Evolutionary conservation across 2,329 filamentous ascomycete species (phyloP).

Genomic region (Venturiaceae sp.): DNA sequence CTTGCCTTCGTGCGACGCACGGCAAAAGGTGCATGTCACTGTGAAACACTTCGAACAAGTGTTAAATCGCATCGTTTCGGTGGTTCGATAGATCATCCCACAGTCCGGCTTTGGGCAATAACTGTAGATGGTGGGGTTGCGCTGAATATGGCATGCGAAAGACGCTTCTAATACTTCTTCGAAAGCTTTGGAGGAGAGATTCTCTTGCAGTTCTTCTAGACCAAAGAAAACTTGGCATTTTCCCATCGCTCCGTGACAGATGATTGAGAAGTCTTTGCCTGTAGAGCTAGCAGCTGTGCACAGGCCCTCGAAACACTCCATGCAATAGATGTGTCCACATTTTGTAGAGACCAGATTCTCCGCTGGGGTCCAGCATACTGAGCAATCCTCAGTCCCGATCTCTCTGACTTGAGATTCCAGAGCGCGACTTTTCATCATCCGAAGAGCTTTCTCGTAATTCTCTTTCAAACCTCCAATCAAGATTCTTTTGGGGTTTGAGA

Average conservation of each 20-base stretch:
- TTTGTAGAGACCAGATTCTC: conserved; percentile 25
- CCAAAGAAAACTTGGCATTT: conserved; percentile 17
- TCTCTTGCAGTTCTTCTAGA: conserved; percentile 15
- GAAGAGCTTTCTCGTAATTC: not conserved
- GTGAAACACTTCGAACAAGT: conserved; percentile 27
- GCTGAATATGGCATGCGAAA: conserved; percentile 25
- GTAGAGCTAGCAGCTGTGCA: conserved; percentile 14
- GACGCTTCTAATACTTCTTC: conserved; percentile 29
- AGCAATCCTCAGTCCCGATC: conserved; percentile 14
- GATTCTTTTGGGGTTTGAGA: conserved; percentile 22
- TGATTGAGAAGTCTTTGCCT: conserved; percentile 12
- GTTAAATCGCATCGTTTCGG: conserved; percentile 11
- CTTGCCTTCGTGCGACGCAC: conserved; percentile 10
- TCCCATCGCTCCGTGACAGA: conserved; percentile 17
- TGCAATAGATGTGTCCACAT: conserved; percentile 35
- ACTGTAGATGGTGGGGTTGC: conserved; percentile 21
- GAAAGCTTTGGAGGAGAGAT: conserved; percentile 22
- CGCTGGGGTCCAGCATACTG: conserved; percentile 27
- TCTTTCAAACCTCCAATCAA: conserved; percentile 18
- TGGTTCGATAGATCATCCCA: conserved; percentile 29
- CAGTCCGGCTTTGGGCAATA: conserved; percentile 38
- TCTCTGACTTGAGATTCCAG: not conserved
- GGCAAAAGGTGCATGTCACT: conserved; percentile 14
- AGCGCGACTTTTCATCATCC: not conserved
- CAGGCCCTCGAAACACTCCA: conserved; percentile 29